Evolutionary conservation across 352 stramenopile genomes (phyloP).

Genomic region (Globisporangium ultimum): DNA sequence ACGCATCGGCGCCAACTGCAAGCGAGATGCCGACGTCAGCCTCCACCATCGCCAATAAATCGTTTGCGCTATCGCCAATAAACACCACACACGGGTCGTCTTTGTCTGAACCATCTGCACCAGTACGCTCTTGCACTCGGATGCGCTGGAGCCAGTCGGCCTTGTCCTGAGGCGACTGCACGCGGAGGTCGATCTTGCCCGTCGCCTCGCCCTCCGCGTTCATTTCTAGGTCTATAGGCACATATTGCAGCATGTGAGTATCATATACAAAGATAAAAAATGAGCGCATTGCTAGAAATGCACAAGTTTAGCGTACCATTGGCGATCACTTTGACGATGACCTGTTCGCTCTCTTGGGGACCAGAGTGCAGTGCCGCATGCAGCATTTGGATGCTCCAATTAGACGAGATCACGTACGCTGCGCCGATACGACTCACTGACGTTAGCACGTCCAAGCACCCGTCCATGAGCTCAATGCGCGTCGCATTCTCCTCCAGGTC

Average conservation of each 20-base stretch:
- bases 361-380: conserved; percentile 17
- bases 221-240: conserved; percentile 39
- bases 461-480: conserved; percentile 25
- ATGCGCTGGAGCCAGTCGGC: conserved; percentile 24
- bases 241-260: neutral
- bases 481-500: conserved; percentile 13
- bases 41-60: conserved; percentile 56
- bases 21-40: conserved; percentile 63
- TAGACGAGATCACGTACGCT: conserved; percentile 52
- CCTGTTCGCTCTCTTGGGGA: neutral
- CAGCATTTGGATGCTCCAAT: conserved; percentile 62
- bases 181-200: conserved; percentile 41
- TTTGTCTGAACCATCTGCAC: neutral
- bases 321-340: conserved; percentile 27
- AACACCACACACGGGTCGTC: conserved; percentile 30
- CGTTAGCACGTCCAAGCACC: conserved; percentile 27
- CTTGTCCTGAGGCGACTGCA: conserved; percentile 66
- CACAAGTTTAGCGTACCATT: conserved; percentile 38
- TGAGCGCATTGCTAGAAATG: no score
- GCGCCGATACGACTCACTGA: conserved; percentile 3
- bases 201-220: conserved; percentile 38
- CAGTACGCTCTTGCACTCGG: neutral
- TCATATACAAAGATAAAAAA: neutral
- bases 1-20: conserved; percentile 13
- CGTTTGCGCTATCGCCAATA: conserved; percentile 65